Evolutionary conservation across 257 asterid genomes (phyloP), one percentile per base, ranked within the genome.

Genomic region (Penstemon barbatus): DNA sequence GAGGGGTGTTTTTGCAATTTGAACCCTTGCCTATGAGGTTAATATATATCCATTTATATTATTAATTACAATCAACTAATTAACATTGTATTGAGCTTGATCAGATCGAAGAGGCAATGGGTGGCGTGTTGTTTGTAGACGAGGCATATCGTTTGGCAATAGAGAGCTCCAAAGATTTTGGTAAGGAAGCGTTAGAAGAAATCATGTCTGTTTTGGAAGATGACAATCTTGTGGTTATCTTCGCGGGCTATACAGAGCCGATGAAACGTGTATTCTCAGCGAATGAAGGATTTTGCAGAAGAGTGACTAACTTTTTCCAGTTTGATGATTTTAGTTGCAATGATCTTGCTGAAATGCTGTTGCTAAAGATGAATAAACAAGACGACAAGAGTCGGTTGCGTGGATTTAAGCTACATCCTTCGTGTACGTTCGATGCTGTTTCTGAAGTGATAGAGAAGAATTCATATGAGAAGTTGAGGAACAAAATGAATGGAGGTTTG

Each of bases 81-180:
- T 15, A 25, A 25, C 33, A 25, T 25, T 25, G 33, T 25, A 25
- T 25, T 25, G 33, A 25, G 2, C 33, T 25, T 25, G 38, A 69
- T 69, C 74, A 91, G 96, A 85, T 91, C 60, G 81, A 85, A 82
- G 96, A 92, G 85, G 95, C 97, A 1, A 92, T 88, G 76, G 98
- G 97, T 11, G 98, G 98, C 18, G 87, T 93, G 85, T 82, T 93
- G 57, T 90, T 93, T 61, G 94, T 93, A 45, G 98, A 93, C 69
- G 99, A 93, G 74, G 99, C 99, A n/a, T 90, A 93, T 69, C 84
- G 96, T 55, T 78, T 90, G 66, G 71, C 95, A 49, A 8, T 13
- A 46, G 68, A 57, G 1, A 96, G 85, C 63, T 89, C 84, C 54
- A 86, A 78, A 69, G 98, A 92, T 74, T 92, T 78, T 42, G 98